Evolutionary conservation across 2,329 filamentous ascomycete genomes (phyloP), one percentile per base, ranked within the genome.

Genomic region (Alternaria conjuncta): DNA sequence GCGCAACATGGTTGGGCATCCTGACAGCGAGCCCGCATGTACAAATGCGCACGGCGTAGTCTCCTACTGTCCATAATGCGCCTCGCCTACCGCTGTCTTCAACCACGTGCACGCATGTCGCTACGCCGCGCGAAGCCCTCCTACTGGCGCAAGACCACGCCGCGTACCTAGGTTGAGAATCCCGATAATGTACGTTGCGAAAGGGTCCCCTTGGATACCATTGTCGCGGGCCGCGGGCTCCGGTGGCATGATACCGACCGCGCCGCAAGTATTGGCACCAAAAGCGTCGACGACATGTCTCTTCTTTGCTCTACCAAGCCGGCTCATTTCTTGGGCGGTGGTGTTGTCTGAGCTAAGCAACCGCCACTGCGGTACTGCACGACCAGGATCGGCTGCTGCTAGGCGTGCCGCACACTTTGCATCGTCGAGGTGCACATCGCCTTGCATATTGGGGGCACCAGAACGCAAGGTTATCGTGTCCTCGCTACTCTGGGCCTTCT

Each of bases 381-480:
- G 26, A 57, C 55, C 41, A 59, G 63, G 55, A 50, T 61, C 57
- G 60, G 50, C 56, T 61, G 62, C 46, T 66, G 41, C 56, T 57
- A 57, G 30, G 61, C 60, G 61, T 67, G 62, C 59, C 57, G 61
- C 60, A 55, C 60, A 55, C 62, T 63, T 63, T 63, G 56, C 60
- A 64, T 71, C 60, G 62, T 67, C 69, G 56, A 47, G 58, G 66
- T 63, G 53, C 58, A 53, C 43, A 30, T 61, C 26, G 45, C 47
- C 55, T 55, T 67, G 62, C 63, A 57, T 64, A 30, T 21, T 54
- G 47, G 47, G 55, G 36, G 26, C 62, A 63, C 66, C 32, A 43
- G 47, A 36, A 60, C 45, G 60, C 63, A 60, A 66, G 61, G 28
- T 69, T 68, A 67, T 71, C 69, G 66, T 71, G 51, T 47, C 55